These are phyloP conservation scores for Diplosphaera chodatii DNA, from an alignment of 139 green algal genomes.

Conservation along the genomic window DNA sequence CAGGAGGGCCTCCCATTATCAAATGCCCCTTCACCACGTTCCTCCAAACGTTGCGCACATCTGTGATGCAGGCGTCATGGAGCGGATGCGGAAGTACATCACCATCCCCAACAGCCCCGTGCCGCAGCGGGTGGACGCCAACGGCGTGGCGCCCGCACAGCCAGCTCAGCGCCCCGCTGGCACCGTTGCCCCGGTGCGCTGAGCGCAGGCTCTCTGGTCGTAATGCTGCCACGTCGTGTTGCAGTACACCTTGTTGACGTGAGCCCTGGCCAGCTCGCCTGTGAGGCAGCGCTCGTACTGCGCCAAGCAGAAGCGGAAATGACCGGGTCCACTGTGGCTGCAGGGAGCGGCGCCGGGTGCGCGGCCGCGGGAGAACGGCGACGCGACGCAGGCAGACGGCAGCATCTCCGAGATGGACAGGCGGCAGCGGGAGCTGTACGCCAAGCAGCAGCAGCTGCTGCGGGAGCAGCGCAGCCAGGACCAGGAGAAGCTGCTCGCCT, in stretches of 20 bases:
- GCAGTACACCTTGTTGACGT: no score
- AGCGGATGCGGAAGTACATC: slow-evolving; percentile 8
- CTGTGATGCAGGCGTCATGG: background rate
- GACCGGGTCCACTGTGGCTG: background rate
- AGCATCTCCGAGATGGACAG: slow-evolving; percentile 61
- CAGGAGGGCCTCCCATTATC: no score
- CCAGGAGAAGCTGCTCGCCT: slow-evolving; percentile 77
- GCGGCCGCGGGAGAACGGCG: background rate
- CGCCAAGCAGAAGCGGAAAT: background rate
- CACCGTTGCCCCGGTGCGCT: background rate
- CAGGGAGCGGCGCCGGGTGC: background rate
- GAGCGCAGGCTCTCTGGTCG: no score
- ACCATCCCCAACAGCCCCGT: background rate
- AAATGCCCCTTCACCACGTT: no score
- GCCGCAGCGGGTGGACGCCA: slow-evolving; percentile 1
- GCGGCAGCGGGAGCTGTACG: slow-evolving; percentile 70
- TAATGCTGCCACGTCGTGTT: no score
- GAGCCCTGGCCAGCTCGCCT: background rate
- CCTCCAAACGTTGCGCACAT: background rate
- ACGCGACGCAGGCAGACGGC: slow-evolving; percentile 4
- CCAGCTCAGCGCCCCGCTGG: no score
- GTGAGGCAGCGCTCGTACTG: background rate
- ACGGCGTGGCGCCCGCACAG: background rate
- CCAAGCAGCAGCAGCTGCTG: slow-evolving; percentile 79
- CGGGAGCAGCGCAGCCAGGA: slow-evolving; percentile 76